Percentiles rank a stretch among this genome's conserved stretches.
These are phyloP conservation scores for Sextonia rubra DNA, from an alignment of 164 flowering plant genomes.

Conservation along the genomic window DNA sequence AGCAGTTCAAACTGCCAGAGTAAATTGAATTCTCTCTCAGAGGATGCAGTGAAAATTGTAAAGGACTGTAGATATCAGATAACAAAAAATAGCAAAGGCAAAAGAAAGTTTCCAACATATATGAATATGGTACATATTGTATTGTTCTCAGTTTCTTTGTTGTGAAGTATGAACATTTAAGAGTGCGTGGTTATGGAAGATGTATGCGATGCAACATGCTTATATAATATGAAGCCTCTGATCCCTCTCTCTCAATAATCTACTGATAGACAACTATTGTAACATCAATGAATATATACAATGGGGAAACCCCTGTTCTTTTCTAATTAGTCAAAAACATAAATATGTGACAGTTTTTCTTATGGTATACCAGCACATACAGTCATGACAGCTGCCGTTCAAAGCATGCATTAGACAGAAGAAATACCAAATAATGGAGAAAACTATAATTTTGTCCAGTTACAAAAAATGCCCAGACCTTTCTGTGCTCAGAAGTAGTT, in stretches of 20 bases:
- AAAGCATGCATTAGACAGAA: background rate
- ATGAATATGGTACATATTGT: no score
- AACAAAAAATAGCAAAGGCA: background rate
- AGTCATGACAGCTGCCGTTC: no score
- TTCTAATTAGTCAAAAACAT: background rate
- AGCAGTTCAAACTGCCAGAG: constrained; percentile 15
- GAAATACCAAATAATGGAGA: background rate
- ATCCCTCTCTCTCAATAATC: background rate
- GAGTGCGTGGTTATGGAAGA: background rate
- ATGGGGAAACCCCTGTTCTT: no score
- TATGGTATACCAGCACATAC: background rate
- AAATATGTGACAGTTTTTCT: no score
- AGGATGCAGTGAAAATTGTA: background rate
- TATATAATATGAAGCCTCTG: background rate
- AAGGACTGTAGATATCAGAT: background rate
- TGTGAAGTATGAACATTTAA: background rate
- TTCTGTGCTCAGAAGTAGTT: background rate
- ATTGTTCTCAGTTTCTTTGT: background rate
- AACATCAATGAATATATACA: background rate
- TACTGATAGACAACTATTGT: background rate
- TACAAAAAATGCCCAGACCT: background rate
- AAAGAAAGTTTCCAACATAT: no score
- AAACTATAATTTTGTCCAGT: background rate
- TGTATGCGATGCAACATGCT: background rate
- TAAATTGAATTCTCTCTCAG: constrained; percentile 3